phyloP scores from a whole-genome alignment of 345 rosid genomes.

The Hevea brasiliensis region DNA sequence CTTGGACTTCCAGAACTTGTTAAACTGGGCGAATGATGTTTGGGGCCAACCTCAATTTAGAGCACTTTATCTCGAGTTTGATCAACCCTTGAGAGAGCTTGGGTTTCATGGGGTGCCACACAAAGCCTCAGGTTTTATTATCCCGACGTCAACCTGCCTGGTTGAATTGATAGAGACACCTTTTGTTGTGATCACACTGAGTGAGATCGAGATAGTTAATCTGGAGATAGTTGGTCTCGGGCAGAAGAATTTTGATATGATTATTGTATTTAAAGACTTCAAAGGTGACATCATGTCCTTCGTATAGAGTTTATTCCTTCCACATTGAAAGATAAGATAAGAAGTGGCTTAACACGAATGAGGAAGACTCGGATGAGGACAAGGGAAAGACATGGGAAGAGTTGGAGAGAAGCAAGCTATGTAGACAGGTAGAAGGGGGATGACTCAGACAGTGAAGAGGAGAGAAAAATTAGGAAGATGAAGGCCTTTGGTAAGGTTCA shows the following conservation, averaged over 20 bases:
- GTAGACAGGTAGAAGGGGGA: constrained; percentile 88
- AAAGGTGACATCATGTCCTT: constrained; percentile 78
- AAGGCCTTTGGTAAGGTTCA: constrained; percentile 75
- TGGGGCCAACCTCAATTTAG: constrained; percentile 87
- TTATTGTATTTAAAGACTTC: constrained; percentile 89
- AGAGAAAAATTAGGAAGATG: constrained; percentile 81
- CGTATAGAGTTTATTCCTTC: constrained; percentile 86
- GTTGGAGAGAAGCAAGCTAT: constrained; percentile 88
- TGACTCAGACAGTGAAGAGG: constrained; percentile 93
- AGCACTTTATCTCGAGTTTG: constrained; percentile 89
- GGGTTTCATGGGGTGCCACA: constrained; percentile 95
- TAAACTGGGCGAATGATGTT: constrained; percentile 72
- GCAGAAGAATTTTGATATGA: constrained; percentile 91
- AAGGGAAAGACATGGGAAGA: constrained; percentile 97
- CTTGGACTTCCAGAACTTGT: constrained; percentile 81
- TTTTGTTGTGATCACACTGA: constrained; percentile 74
- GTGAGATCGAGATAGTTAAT: constrained; percentile 95
- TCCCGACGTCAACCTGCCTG: constrained; percentile 84
- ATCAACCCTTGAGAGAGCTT: constrained; percentile 88
- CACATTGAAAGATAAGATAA: constrained; percentile 77
- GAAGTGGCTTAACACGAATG: constrained; percentile 92
- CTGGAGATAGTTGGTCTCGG: constrained; percentile 94
- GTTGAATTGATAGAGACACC: constrained; percentile 87
- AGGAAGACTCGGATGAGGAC: constrained; percentile 77
- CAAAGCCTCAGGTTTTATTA: constrained; percentile 74